Percentiles rank a stretch among this genome's conserved stretches.
Evolutionary conservation across 1,139 yeast species (phyloP).

Genomic region (Blastobotrys apis): DNA sequence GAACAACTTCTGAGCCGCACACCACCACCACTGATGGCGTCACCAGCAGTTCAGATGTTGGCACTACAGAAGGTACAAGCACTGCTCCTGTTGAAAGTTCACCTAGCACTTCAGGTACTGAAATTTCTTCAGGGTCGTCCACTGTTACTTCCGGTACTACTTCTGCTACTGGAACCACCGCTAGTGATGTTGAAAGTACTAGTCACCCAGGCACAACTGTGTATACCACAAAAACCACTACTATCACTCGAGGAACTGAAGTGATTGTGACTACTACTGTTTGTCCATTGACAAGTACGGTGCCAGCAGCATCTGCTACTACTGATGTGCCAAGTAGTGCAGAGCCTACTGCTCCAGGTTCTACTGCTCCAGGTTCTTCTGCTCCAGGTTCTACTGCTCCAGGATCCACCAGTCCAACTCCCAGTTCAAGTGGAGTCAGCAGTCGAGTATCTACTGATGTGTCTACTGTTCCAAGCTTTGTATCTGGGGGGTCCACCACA

Average conservation of each 20-base stretch:
- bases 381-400: conserved; percentile 2
- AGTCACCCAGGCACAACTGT: background rate
- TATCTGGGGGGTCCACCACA: too few relatives aligned
- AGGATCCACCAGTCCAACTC: conserved; percentile 3
- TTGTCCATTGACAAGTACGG: conserved; percentile 21
- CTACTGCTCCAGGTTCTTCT: conserved; percentile 10
- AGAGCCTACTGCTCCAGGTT: background rate
- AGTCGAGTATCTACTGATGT: too few relatives aligned
- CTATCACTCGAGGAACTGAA: conserved; percentile 15
- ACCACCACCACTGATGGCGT: too few relatives aligned
- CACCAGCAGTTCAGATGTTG: too few relatives aligned
- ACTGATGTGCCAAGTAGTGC: background rate
- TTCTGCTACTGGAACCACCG: background rate
- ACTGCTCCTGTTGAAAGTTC: too few relatives aligned
- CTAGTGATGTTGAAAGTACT: background rate
- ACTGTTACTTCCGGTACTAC: too few relatives aligned
- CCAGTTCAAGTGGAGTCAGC: too few relatives aligned
- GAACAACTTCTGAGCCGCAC: background rate
- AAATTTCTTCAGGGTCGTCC: background rate
- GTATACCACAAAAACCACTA: conserved; percentile 16
- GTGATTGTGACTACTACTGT: conserved; percentile 18
- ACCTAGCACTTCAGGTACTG: conserved; percentile 3
- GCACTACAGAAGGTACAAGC: too few relatives aligned
- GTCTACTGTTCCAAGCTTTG: too few relatives aligned
- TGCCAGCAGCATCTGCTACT: conserved; percentile 7